A percentile compares a stretch with the other conserved stretches of the same genome.
Evolutionary conservation across 768 basidiomycete species (phyloP).

Genomic region (Dioszegia crocea): DNA sequence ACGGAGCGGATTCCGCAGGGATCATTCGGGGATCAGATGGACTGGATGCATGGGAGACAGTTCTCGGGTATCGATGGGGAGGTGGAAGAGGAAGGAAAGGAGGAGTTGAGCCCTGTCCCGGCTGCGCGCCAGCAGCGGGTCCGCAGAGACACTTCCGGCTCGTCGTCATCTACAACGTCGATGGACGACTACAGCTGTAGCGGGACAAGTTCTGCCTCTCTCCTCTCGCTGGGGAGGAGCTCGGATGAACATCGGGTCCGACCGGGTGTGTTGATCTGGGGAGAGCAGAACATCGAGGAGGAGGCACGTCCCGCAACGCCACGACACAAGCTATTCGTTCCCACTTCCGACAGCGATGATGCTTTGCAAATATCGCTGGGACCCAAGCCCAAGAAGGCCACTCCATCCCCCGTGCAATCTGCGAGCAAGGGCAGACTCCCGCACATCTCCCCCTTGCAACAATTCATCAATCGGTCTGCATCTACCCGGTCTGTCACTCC

Average conservation of each 20-base stretch:
- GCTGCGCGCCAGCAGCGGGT: neutral
- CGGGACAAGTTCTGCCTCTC: constrained; percentile 30
- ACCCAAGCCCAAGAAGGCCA: neutral
- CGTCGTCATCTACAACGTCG: constrained; percentile 20
- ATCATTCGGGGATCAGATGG: constrained; percentile 4
- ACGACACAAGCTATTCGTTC: constrained; percentile 22
- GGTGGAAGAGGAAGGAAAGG: constrained; percentile 3
- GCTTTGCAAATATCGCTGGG: constrained; percentile 12
- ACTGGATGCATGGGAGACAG: constrained; percentile 30
- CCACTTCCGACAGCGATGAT: neutral
- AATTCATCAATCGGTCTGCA: neutral
- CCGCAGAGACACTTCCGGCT: constrained; percentile 29
- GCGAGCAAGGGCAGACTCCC: neutral
- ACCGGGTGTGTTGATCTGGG: constrained; percentile 29
- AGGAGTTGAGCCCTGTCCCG: neutral
- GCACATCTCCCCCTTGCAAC: constrained; percentile 1
- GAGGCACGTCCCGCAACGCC: constrained; percentile 24
- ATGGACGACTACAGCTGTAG: constrained; percentile 35
- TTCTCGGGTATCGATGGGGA: constrained; percentile 13
- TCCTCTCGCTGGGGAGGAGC: constrained; percentile 25
- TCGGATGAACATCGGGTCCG: constrained; percentile 28
- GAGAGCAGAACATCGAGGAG: constrained; percentile 14
- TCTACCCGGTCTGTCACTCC: neutral
- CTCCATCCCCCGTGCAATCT: neutral
- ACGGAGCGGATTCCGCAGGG: constrained; percentile 11